Evolutionary conservation across 768 basidiomycete genomes (phyloP).

Genomic region (Psilocybe subaeruginosa): DNA sequence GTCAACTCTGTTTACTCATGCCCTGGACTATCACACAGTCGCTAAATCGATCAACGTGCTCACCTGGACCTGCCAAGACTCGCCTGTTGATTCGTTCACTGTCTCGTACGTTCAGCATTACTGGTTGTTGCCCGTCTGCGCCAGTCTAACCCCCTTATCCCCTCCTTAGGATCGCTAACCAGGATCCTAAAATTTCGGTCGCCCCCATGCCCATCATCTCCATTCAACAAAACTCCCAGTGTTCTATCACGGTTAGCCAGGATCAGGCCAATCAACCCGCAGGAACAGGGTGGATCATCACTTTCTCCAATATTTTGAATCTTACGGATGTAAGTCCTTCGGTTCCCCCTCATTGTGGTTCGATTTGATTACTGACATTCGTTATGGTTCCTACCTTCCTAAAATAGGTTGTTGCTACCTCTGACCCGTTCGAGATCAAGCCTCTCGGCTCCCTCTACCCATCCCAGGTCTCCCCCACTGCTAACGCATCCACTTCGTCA

Average conservation of each 20-base stretch:
- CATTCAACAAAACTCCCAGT: slow-evolving; percentile 56
- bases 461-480: slow-evolving; percentile 32
- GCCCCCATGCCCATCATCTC: slow-evolving; percentile 51
- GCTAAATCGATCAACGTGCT: slow-evolving; percentile 59
- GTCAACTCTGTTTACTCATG: neutral
- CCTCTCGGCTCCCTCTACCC: slow-evolving; percentile 58
- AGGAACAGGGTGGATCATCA: slow-evolving; percentile 51
- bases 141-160: neutral
- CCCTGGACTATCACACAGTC: slow-evolving; percentile 39
- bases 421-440: slow-evolving; percentile 64
- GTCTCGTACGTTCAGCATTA: slow-evolving; percentile 46
- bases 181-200: slow-evolving; percentile 36
- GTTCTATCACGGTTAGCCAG: slow-evolving; percentile 54
- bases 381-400: neutral
- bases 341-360: neutral
- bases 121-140: neutral
- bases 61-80: slow-evolving; percentile 56
- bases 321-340: slow-evolving; percentile 48
- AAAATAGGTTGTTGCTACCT: slow-evolving; percentile 56
- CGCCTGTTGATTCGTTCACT: slow-evolving; percentile 44
- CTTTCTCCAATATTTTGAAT: slow-evolving; percentile 54
- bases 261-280: slow-evolving; percentile 45
- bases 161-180: slow-evolving; percentile 11
- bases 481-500: slow-evolving; percentile 25
- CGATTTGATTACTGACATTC: neutral